Base-by-base conservation (phyloP, 1,284 basidiomycete species). In the Ganoderma boninense region DNA sequence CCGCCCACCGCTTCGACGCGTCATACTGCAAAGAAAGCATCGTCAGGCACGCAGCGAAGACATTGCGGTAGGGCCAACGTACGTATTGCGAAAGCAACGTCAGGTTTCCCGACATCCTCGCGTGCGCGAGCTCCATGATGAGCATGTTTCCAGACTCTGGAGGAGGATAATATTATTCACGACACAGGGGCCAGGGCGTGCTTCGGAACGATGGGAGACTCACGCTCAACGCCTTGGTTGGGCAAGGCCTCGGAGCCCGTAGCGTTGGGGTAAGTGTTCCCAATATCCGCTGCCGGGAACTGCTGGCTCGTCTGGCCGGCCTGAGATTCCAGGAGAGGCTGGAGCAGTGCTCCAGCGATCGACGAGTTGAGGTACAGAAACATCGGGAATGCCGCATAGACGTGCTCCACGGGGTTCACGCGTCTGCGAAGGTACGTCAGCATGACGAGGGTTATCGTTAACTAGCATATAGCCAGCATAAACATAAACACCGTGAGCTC, bases 141-240 rank as follows among this genome's bases (percentile, higher is more conserved):
- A 94, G 79, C 91, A 92, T 92, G 74, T 92, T 92, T 10, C 90
- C 90, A 61, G 88, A 87, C 77, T 92, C 90, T 90, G 56, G 8
- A 23, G 0, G 13, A 26, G 26, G 0, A 32, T 32, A 32, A 32
- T 32, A 32, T 32, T 11, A 13, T 3, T 16, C 6, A 18, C 13
- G 6, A 6, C 14, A 38, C n/a, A 42, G 11, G 13, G n/a, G 7
- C 20, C 11, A 23, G 8, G 38, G 38, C 8, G 35, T 16, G 8
- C 11, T 14, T 2, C 49, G n/a, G 4, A 7, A 13, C 11, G 8
- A 20, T 4, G 13, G 20, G 26, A 1, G 13, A 44, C 70, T 65
- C 42, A 74, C 73, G 65, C 38, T 74, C 73, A 13, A 71, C 42
- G 18, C 69, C 69, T n/a, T 72, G 56, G 5, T 16, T 4, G 23